These are phyloP conservation scores for Paraglomus occultum DNA, from an alignment of 192 early-diverging fungal genomes.

Conservation along the genomic window DNA sequence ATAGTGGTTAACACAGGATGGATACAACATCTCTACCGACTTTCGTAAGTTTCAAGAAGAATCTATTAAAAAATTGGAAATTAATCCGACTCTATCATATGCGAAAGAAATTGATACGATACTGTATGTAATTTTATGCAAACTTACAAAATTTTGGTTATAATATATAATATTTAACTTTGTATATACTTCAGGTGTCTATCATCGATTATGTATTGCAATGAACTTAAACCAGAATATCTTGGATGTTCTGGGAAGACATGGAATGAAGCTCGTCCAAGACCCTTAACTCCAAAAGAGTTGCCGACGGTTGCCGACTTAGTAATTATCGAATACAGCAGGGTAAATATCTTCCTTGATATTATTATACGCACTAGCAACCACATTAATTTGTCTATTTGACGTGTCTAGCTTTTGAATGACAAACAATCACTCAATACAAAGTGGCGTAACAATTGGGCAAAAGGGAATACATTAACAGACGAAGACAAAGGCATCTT, in stretches of 20 bases:
- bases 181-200: conserved; percentile 15
- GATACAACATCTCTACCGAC: conserved; percentile 17
- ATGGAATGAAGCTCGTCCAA: conserved; percentile 10
- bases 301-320: neutral
- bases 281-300: neutral
- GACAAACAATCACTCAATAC: conserved; percentile 26
- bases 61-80: conserved; percentile 17
- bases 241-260: neutral
- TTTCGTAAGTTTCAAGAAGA: conserved; percentile 20
- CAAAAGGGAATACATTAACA: conserved; percentile 15
- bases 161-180: conserved; percentile 28
- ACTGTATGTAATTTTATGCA: conserved; percentile 18
- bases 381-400: conserved; percentile 9
- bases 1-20: conserved; percentile 13
- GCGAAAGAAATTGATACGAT: conserved; percentile 16
- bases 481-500: conserved; percentile 17
- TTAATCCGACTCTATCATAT: conserved; percentile 16
- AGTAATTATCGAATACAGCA: conserved; percentile 16
- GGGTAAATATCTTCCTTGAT: conserved; percentile 4
- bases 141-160: conserved; percentile 1
- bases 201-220: conserved; percentile 20
- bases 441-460: neutral
- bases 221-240: conserved; percentile 18
- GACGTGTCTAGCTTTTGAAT: conserved; percentile 16
- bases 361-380: conserved; percentile 14